Percentiles rank a stretch among this genome's conserved stretches.
These are phyloP conservation scores for Hordeum marinum DNA, from an alignment of 176 grass and related monocot species.

Conservation along the genomic window DNA sequence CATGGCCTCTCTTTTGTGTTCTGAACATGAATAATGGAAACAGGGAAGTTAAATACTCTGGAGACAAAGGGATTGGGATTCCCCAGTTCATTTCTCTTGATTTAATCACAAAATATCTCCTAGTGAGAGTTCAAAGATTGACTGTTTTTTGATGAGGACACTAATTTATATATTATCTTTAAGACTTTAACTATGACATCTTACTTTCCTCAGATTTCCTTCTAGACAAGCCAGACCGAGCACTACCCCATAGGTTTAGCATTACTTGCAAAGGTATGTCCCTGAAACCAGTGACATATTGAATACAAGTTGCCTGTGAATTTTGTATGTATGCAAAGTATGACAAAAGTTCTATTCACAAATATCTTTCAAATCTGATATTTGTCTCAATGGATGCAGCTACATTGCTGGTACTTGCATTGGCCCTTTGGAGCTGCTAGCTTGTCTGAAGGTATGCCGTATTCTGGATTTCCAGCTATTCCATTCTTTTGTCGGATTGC, in stretches of 20 bases:
- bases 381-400: conserved; percentile 22
- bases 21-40: conserved; percentile 26
- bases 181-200: conserved; percentile 7
- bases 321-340: not conserved
- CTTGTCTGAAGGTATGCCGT: conserved; percentile 55
- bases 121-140: not conserved
- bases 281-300: conserved; percentile 21
- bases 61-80: conserved; percentile 50
- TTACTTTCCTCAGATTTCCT: conserved; percentile 55
- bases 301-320: not conserved
- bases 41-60: conserved; percentile 52
- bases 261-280: conserved; percentile 65
- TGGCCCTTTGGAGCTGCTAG: conserved; percentile 62
- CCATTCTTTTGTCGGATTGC: not conserved
- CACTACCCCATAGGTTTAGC: conserved; percentile 60
- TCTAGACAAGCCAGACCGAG: conserved; percentile 50
- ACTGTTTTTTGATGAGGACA: not conserved
- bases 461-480: not conserved
- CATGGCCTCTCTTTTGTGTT: conserved; percentile 6
- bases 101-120: not conserved
- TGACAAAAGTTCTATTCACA: not conserved
- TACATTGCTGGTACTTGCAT: conserved; percentile 65
- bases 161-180: conserved; percentile 7
- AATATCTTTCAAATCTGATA: not conserved
- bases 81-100: conserved; percentile 24